Conservation (phyloP, 805 yeast species). For the Ogataea neopini region DNA sequence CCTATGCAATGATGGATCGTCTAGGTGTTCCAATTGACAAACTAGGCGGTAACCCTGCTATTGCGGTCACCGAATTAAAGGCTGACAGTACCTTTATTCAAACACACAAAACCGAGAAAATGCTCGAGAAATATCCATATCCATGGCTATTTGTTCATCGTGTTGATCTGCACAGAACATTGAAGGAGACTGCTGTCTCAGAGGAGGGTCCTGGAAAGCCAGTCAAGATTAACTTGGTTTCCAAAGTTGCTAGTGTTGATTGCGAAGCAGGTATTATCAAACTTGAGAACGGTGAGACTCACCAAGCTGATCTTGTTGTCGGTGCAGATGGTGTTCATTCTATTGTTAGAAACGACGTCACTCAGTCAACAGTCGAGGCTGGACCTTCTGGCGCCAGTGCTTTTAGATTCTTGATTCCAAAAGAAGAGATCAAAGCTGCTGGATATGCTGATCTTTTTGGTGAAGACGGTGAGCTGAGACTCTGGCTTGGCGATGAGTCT, state of each 20-base stretch:
- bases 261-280: conserved; percentile 26
- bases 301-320: conserved; percentile 29
- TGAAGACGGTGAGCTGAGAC: conserved; percentile 7
- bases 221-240: conserved; percentile 6
- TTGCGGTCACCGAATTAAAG: conserved; percentile 6
- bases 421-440: conserved; percentile 3
- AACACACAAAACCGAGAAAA: conserved; percentile 1
- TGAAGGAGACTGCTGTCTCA: conserved; percentile 5
- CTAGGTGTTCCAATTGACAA: conserved; percentile 26
- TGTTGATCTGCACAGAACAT: conserved; percentile 10
- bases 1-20: conserved; percentile 30
- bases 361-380: conserved; percentile 3
- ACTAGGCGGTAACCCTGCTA: conserved; percentile 11
- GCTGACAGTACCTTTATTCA: conserved; percentile 7
- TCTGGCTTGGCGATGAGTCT: conserved; percentile 4
- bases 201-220: conserved; percentile 8
- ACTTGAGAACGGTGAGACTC: conserved; percentile 28
- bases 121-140: conserved; percentile 10
- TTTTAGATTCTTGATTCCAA: conserved; percentile 11
- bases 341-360: conserved; percentile 8
- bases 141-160: conserved; percentile 14
- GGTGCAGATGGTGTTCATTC: conserved; percentile 37
- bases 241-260: conserved; percentile 19
- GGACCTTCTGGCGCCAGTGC: conserved; percentile 15
- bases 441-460: neutral